Base-by-base conservation (phyloP, 805 yeast species). In the Metschnikowia hibisci region DNA sequence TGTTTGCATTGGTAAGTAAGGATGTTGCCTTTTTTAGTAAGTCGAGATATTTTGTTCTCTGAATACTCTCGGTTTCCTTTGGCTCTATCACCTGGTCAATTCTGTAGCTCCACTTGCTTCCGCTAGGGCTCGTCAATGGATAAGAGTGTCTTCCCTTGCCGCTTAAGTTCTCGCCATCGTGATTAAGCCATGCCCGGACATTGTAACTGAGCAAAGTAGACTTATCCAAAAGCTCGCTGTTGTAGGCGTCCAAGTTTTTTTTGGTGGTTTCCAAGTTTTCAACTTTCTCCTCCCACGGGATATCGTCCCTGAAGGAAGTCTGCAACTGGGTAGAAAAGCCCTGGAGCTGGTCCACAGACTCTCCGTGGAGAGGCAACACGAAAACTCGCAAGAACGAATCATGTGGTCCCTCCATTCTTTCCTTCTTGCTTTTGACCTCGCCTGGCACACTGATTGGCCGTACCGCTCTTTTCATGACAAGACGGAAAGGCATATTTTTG, bases 261-360 rank as follows among this genome's bases (percentile, higher is more conserved):
- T 59, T 51, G 45, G 63, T 67, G n/a, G 43, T 41, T 28, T 36
- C 42, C 32, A 65, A 48, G 43, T 65, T 59, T 14, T 40, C 39
- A 7, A 51, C 34, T 42, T 66, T 54, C 31, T 58, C 56, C 20
- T 56, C 57, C 2, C 43, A 45, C 5, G 62, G 29, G 7, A 66
- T 44, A 6, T 60, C 52, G 14, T 58, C 62, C 18, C 54, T 52
- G 51, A 64, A 65, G 26, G 68, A 58, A 3, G 69, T 66, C 40
- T 61, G 56, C 54, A 60, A 65, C 32, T 51, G 43, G 9, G 45
- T 29, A 1, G 64, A 55, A 25, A 66, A 55, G 26, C 45, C 41
- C 40, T 64, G 65, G 23, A 69, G 49, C 30, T 47, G 37, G 8
- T 47, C 34, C 8, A 59, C 55, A 26, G 65, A 54, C 7, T 49